Base-by-base conservation (phyloP, 2,329 filamentous ascomycete species). In the Ophiostoma perfectum region DNA sequence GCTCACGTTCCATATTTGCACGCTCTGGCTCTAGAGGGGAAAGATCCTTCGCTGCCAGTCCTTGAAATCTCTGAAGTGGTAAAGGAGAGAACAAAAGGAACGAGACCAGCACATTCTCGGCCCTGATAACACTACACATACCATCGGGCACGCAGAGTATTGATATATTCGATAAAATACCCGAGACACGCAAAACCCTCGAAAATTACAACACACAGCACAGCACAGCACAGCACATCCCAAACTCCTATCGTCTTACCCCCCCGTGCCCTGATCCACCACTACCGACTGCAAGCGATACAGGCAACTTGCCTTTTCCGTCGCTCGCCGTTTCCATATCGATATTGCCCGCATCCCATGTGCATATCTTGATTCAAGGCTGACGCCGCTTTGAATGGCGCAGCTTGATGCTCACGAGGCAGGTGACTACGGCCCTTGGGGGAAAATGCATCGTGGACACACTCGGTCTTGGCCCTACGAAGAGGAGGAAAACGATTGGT, bases 371-470 rank as follows among this genome's bases (percentile, higher is more conserved):
- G 65, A 60, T 66, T 52, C 69, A 69, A 70, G 74, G 74, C 75
- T 75, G 72, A 73, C 72, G 68, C 69, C 70, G 70, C 70, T 72
- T 73, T 74, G 75, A 76, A 78, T 78, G 75, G 75, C 75, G 69
- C 74, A 74, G 68, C 70, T 73, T 66, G 71, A 74, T 68, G 71
- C 74, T 69, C 71, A 72, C 71, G 72, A 72, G 62, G 73, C 69
- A 16, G 69, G 73, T 71, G 73, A 74, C 64, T 72, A 70, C 65
- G 42, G 41, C 73, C 18, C 63, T 64, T 45, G 73, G 64, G 73
- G 72, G 58, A 74, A 70, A 71, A 73, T 71, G 71, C 70, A 72
- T 68, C 66, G 70, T 62, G 69, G 70, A 67, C 73, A 72, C 66
- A 18, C 64, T 47, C 64, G 65, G 16, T 72, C 72, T 62, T 73